Evolutionary conservation across 1,284 basidiomycete genomes (phyloP), one percentile per base, ranked within the genome.

Genomic region (Tilletia walkeri): DNA sequence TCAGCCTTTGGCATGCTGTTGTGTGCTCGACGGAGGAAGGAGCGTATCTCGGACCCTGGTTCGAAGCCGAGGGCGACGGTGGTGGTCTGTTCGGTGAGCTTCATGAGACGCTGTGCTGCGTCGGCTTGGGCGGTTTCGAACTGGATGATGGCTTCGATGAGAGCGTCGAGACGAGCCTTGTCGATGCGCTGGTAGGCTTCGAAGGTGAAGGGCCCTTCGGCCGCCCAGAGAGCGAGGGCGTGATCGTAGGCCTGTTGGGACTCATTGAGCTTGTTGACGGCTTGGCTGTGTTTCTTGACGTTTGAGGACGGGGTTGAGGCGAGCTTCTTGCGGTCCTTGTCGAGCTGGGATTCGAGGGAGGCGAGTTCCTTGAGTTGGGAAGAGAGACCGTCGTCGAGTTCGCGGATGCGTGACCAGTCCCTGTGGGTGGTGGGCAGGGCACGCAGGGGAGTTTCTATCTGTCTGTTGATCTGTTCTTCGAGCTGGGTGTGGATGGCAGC

Each of bases 361-460:
- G 74, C 75, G 70, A 83, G 73, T 45, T 83, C 82, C 56, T 78
- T 76, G 48, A 82, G 34, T 0, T 74, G 73, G 39, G 75, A 73
- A 66, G 72, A 70, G 30, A 83, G 70, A 45, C 53, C 72, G 38
- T 82, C 82, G 39, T 82, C 81, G 65, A 80, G 75, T n/a, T 75
- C 38, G 24, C 70, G 70, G 63, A 82, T 66, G 12, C 70, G 66
- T 10, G 72, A 63, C 81, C 81, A 82, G 59, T 45, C 80, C 80
- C 53, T 75, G 81, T 9, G 69, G 72, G 53, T 70, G 71, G 66
- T 77, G 73, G 24, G 84, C 71, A 6, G 73, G 36, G 59, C 69
- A 53, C 84, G 80, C 18, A 84, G 76, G n/a, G 74, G 73, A 39
- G 78, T 75, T 68, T 84, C 82, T 67, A 80, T 78, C n/a, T 84